A percentile compares a stretch with the other conserved stretches of the same genome.
These are phyloP conservation scores for Tolypocladium sp. DNA, from an alignment of 2,329 filamentous ascomycete species.

Conservation along the genomic window DNA sequence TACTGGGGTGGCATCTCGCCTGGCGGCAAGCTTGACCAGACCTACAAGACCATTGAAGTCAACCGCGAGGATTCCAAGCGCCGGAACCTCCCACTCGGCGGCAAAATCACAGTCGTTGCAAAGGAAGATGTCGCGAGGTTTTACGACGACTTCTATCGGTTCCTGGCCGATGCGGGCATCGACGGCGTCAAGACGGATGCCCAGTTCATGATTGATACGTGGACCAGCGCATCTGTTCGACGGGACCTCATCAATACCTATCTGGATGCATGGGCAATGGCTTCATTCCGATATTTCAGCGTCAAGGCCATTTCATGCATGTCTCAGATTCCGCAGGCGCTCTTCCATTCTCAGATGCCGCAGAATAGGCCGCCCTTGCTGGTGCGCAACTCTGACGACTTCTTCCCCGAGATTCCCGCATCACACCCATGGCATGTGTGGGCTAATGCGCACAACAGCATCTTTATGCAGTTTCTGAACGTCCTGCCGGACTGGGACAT, in stretches of 20 bases:
- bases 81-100: conserved; percentile 42
- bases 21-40: conserved; percentile 60
- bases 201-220: conserved; percentile 79
- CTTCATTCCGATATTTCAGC: conserved; percentile 69
- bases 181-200: conserved; percentile 90
- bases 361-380: conserved; percentile 65
- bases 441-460: conserved; percentile 80
- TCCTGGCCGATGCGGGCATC: conserved; percentile 64
- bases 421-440: conserved; percentile 95
- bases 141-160: conserved; percentile 87
- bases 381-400: conserved; percentile 83
- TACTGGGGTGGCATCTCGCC: conserved; percentile 90
- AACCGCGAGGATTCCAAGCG: conserved; percentile 38
- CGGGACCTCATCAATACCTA: conserved; percentile 64
- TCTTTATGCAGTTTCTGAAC: conserved; percentile 79
- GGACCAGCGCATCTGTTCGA: conserved; percentile 60
- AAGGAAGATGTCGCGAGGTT: conserved; percentile 65
- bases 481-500: conserved; percentile 75
- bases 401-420: conserved; percentile 72
- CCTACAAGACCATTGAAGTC: conserved; percentile 66
- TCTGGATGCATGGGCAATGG: conserved; percentile 77
- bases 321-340: conserved; percentile 77
- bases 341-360: conserved; percentile 78
- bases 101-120: conserved; percentile 63
- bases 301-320: conserved; percentile 84